Conservation (phyloP, 148 eudicot species). For the Vaccinium corymbosum region DNA sequence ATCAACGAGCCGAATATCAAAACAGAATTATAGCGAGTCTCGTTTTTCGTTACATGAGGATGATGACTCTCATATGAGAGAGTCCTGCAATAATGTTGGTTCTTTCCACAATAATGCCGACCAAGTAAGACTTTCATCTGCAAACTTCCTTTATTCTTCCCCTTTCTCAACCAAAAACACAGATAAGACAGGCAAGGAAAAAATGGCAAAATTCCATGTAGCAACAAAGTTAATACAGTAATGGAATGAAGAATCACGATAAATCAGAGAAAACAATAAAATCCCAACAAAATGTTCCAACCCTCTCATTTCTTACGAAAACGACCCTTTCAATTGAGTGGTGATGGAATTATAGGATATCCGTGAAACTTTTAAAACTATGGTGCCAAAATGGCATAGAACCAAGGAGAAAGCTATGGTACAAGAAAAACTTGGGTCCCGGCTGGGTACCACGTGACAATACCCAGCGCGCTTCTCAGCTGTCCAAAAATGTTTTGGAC, state of each 20-base stretch:
- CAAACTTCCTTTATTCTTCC: background rate
- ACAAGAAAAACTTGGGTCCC: background rate
- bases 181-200: background rate
- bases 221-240: background rate
- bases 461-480: too few relatives aligned
- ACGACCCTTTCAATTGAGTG: background rate
- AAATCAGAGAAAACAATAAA: background rate
- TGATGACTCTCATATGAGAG: background rate
- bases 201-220: background rate
- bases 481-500: too few relatives aligned
- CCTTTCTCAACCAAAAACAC: background rate
- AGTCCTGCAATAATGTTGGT: background rate
- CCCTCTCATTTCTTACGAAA: background rate
- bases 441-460: too few relatives aligned
- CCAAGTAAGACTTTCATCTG: background rate
- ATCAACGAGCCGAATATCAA: background rate
- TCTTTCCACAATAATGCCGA: too few relatives aligned
- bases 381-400: background rate
- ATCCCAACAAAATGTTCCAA: background rate
- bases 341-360: background rate
- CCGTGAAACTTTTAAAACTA: background rate
- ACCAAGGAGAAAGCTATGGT: background rate
- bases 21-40: too few relatives aligned
- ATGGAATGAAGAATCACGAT: background rate
- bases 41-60: background rate